Evolutionary conservation across 1,139 yeast genomes (phyloP).

Genomic region (Kodamaea arcana): DNA sequence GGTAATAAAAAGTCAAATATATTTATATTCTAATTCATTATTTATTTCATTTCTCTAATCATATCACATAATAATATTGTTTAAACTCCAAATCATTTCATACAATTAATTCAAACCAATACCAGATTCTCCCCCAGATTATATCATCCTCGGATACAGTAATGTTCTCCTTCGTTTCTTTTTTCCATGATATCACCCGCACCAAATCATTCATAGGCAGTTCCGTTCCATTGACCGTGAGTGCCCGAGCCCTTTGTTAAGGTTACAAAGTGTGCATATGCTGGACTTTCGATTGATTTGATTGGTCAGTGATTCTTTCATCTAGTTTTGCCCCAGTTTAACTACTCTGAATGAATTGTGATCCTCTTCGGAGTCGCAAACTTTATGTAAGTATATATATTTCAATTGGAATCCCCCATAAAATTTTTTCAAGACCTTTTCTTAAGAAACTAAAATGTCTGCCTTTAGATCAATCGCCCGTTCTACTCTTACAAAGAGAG

Average conservation of each 20-base stretch:
- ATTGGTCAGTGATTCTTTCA: neutral
- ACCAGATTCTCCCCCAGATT: no score
- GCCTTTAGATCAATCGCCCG: slow-evolving; percentile 40
- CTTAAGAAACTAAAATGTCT: slow-evolving; percentile 23
- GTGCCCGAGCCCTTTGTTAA: neutral
- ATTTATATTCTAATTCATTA: neutral
- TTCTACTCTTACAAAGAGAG: slow-evolving; percentile 31
- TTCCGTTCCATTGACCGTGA: neutral
- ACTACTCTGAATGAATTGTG: neutral
- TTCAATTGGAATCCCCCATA: slow-evolving; percentile 10
- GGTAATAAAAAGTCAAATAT: no score
- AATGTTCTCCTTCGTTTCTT: slow-evolving; percentile 1
- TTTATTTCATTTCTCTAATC: no score
- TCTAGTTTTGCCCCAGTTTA: neutral
- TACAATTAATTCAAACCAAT: no score
- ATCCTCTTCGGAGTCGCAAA: slow-evolving; percentile 1
- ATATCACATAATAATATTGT: no score
- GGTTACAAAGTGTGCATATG: neutral
- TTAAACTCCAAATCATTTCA: no score
- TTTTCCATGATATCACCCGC: neutral
- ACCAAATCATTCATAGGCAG: neutral
- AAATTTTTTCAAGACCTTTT: slow-evolving; percentile 7
- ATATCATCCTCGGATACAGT: neutral
- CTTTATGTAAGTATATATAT: slow-evolving; percentile 9
- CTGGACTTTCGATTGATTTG: neutral